A percentile compares a stretch with the other conserved stretches of the same genome.
Conservation (phyloP, 352 stramenopile genomes). For the Phytophthora tentaculata region DNA sequence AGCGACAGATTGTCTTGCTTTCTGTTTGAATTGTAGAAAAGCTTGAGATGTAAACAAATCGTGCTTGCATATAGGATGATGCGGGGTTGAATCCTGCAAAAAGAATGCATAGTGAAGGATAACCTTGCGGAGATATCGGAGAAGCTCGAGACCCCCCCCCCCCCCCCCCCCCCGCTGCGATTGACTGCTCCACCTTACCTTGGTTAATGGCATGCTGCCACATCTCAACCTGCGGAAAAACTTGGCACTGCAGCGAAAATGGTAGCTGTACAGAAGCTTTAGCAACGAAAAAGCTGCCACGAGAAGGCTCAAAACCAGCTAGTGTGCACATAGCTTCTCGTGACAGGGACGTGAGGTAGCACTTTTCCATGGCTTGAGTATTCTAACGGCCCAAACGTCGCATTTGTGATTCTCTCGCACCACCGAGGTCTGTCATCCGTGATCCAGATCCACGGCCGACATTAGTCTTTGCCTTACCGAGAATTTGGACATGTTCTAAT, state of each 20-base stretch:
- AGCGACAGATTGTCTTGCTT: neutral
- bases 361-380: neutral
- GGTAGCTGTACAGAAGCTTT: neutral
- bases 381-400: neutral
- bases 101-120: neutral
- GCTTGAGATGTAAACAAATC: neutral
- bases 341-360: neutral
- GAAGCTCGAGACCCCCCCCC: neutral
- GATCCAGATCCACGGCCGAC: neutral
- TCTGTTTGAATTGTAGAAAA: neutral
- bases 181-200: neutral
- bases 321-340: neutral
- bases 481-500: neutral
- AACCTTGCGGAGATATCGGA: neutral
- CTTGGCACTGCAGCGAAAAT: neutral
- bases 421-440: neutral
- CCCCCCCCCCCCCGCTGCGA: neutral
- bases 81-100: neutral
- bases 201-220: neutral
- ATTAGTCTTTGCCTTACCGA: neutral
- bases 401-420: slow-evolving; percentile 18
- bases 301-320: neutral
- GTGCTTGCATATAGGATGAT: neutral
- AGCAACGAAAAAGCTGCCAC: neutral
- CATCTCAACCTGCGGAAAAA: neutral